Evolutionary conservation across 176 grass and related monocot species (phyloP), one percentile per base, ranked within the genome.

Genomic region (Paspalum notatum): DNA sequence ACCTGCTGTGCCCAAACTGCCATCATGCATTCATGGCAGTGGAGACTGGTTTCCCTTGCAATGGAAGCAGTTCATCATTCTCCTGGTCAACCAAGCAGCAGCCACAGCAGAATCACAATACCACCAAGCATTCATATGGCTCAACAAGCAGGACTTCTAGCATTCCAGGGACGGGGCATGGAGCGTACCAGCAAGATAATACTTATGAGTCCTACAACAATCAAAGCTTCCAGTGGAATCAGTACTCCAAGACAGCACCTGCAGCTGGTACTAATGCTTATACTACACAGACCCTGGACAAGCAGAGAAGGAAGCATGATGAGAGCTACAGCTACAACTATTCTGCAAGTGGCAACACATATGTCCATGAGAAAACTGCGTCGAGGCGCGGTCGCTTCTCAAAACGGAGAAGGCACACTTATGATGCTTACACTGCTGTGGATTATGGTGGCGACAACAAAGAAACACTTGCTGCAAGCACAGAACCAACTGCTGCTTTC

Each of bases 1-100:
- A 98, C 48, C 89, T 94, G 63, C 66, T 98, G 16, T 98, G 92
- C 63, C 95, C 92, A 40, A 98, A 94, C 71, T 98, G 95, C 75
- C 84, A 98, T 61, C 86, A 94, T 26, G 92, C 92, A 51, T 98
- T 98, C 72, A 27, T 98, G 80, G 95, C 95, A 2, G 77, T 94
- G 47, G 95, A 97, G 77, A 92, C 85, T 12, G 87, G 91, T 68
- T 85, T 92, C 76, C 95, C 95, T 64, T 84, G 88, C 77, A 87
- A 90, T 32, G 88, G 82, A 80, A 75, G 38, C 62, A 91, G 86
- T 81, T 88, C 88, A 18, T 90, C 88, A 7, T 86, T 86, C 71
- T 85, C 85, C 63, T 91, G 85, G 85, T 87, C 91, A 64, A 78
- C 83, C 7, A 91, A 91, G 60, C 91, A 86, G 66, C 83, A 80